Conservation (phyloP, 2,329 filamentous ascomycete species). For the Coniella vitis region DNA sequence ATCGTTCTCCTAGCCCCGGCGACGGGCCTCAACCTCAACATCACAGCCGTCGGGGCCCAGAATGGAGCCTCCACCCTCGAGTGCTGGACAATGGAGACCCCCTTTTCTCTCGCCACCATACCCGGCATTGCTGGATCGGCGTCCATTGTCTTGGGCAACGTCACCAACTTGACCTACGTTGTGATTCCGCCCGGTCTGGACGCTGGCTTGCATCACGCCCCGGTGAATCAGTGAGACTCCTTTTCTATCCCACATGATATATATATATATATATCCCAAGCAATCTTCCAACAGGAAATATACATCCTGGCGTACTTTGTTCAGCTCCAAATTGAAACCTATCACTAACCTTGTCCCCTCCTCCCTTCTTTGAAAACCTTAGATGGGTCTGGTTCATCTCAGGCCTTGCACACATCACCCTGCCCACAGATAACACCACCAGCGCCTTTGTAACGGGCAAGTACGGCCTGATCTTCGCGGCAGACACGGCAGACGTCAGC, state of each 20-base stretch:
- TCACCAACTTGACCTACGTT: constrained; percentile 28
- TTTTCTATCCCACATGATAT: background rate
- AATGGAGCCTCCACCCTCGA: constrained; percentile 34
- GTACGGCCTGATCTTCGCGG: constrained; percentile 34
- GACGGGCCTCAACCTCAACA: constrained; percentile 26
- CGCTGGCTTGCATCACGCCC: constrained; percentile 34
- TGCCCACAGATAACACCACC: constrained; percentile 29
- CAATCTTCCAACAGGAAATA: too few relatives aligned
- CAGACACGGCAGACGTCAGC: constrained; percentile 35
- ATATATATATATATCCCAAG: background rate
- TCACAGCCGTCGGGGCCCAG: constrained; percentile 32
- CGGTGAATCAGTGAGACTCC: constrained; percentile 31
- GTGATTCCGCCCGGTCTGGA: constrained; percentile 31
- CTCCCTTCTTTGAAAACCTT: background rate
- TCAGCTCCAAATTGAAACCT: too few relatives aligned
- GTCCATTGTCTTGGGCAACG: constrained; percentile 26
- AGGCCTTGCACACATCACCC: constrained; percentile 33
- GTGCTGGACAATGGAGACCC: constrained; percentile 37
- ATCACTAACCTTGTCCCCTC: background rate
- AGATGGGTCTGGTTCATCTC: constrained; percentile 32
- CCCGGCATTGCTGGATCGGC: constrained; percentile 27
- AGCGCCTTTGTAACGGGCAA: constrained; percentile 32
- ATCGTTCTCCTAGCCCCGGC: background rate
- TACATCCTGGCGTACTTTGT: too few relatives aligned
- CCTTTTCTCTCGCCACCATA: constrained; percentile 25